Percentiles rank a stretch among this genome's conserved stretches.
Conservation (phyloP, 805 yeast species). For the Saccharomyces mikatae region DNA sequence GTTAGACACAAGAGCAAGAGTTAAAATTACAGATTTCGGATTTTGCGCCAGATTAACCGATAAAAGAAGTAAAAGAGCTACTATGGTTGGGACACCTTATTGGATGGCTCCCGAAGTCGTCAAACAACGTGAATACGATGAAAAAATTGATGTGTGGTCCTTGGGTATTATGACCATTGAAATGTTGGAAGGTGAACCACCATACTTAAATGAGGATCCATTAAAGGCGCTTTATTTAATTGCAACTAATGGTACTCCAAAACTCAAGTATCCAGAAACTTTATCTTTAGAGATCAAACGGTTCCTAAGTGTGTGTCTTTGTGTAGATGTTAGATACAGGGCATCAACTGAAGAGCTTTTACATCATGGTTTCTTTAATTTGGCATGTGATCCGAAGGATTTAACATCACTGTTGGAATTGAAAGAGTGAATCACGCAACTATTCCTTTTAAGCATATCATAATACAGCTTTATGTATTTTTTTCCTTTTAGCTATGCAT, state of each 20-base stretch:
- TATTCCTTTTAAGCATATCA: background rate
- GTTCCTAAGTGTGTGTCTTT: slow-evolving; percentile 81
- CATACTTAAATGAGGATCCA: slow-evolving; percentile 93
- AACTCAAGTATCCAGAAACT: slow-evolving; percentile 79
- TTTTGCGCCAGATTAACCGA: slow-evolving; percentile 92
- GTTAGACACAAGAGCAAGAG: slow-evolving; percentile 71
- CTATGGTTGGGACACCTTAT: slow-evolving; percentile 98
- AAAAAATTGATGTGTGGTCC: slow-evolving; percentile 97
- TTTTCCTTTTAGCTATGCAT: background rate
- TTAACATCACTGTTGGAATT: slow-evolving; percentile 53
- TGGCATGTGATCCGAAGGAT: slow-evolving; percentile 53
- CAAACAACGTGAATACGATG: slow-evolving; percentile 88
- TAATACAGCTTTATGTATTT: background rate
- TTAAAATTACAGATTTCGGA: slow-evolving; percentile 93
- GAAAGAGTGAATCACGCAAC: slow-evolving; percentile 24
- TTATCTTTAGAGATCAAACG: slow-evolving; percentile 71
- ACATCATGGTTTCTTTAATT: slow-evolving; percentile 61
- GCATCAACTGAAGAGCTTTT: slow-evolving; percentile 85
- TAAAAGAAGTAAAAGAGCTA: slow-evolving; percentile 80
- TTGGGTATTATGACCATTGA: slow-evolving; percentile 97
- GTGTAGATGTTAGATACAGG: slow-evolving; percentile 88
- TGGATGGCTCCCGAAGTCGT: slow-evolving; percentile 99
- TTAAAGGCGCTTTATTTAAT: slow-evolving; percentile 86
- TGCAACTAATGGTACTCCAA: slow-evolving; percentile 96
- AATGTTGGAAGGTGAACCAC: slow-evolving; percentile 99